Evolutionary conservation across 2,329 filamentous ascomycete genomes (phyloP).

Genomic region (Penicillium thymicola): DNA sequence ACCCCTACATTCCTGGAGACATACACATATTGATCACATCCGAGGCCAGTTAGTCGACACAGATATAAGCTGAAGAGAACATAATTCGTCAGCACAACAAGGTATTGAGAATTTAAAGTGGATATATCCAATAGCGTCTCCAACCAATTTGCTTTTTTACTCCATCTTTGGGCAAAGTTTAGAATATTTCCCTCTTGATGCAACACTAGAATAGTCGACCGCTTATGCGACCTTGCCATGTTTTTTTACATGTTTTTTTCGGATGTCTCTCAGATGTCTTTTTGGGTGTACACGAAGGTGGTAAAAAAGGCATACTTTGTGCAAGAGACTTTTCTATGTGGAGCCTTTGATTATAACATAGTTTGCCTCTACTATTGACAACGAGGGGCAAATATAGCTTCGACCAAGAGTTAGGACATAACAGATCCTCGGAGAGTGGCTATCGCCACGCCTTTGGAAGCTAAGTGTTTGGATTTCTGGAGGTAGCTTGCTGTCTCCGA

Average conservation of each 20-base stretch:
- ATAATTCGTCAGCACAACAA: constrained; percentile 5
- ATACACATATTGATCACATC: not conserved
- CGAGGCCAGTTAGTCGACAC: not conserved
- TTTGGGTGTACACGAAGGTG: too few species aligned
- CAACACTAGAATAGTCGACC: not conserved
- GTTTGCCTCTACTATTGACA: not conserved
- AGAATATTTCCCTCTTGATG: constrained; percentile 10
- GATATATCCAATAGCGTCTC: not conserved
- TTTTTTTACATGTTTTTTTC: too few species aligned
- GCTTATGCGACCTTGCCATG: too few species aligned
- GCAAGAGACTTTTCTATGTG: too few species aligned
- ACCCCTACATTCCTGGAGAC: constrained; percentile 5
- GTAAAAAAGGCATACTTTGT: too few species aligned
- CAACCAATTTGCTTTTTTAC: not conserved
- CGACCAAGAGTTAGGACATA: not conserved
- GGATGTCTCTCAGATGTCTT: too few species aligned
- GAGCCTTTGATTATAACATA: constrained; percentile 1
- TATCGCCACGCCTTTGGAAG: not conserved
- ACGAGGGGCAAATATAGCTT: not conserved
- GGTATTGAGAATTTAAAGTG: constrained; percentile 2
- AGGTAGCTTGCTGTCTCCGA: not conserved
- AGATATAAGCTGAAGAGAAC: not conserved
- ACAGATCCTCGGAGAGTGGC: not conserved
- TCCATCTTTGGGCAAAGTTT: constrained; percentile 7
- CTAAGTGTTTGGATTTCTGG: not conserved